Percentiles rank a stretch among this genome's conserved stretches.
Evolutionary conservation across 495 filamentous ascomycete species (phyloP).

Genomic region (Neurospora sp.): DNA sequence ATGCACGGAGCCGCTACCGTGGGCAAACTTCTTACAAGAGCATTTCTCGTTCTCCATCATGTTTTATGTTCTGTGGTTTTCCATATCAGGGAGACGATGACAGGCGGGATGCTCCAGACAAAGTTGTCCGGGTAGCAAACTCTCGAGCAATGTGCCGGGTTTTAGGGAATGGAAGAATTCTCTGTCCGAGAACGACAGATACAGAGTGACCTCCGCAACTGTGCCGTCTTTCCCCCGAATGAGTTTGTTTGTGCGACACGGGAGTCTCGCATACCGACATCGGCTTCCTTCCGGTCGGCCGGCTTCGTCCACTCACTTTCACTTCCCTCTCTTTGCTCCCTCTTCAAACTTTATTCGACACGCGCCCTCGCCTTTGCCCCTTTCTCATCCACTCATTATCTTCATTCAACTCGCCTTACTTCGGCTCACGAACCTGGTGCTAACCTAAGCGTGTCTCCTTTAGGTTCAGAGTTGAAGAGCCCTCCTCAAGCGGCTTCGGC

Average conservation of each 20-base stretch:
- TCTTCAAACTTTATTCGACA: not conserved
- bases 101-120: not conserved
- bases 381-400: not conserved
- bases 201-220: not conserved
- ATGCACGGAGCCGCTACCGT: not conserved
- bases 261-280: not conserved
- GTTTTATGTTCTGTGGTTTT: not conserved
- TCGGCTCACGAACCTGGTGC: not conserved
- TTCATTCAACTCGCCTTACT: not conserved
- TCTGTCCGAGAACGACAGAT: not conserved
- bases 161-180: not conserved
- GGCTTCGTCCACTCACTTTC: not conserved
- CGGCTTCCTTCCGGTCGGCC: not conserved
- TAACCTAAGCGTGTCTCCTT: constrained; percentile 4
- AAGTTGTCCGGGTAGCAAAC: not conserved
- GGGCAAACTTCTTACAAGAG: not conserved
- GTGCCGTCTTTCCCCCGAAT: not conserved
- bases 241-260: not conserved
- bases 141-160: not conserved
- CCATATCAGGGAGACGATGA: not conserved
- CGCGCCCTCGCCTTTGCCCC: not conserved
- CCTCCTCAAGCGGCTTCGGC: constrained; percentile 31
- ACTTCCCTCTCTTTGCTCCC: not conserved
- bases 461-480: constrained; percentile 78
- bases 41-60: not conserved